phyloP scores from a whole-genome alignment of 768 basidiomycete genomes.

The Tephrocybe rancida region DNA sequence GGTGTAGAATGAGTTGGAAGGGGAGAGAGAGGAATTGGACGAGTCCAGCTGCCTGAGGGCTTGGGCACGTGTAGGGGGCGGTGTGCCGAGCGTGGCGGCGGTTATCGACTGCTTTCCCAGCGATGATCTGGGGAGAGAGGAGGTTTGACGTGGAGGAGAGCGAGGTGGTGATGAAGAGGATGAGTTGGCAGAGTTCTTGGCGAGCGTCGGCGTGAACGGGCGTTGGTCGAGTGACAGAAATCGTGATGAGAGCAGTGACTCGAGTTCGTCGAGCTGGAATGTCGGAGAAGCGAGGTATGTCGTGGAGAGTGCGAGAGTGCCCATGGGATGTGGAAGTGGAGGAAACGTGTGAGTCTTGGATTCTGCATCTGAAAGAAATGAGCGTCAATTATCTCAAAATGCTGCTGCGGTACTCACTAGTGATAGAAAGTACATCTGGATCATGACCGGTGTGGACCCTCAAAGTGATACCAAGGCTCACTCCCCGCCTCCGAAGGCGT shows the following conservation, averaged over 20 bases:
- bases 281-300: slow-evolving; percentile 68
- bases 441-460: slow-evolving; percentile 39
- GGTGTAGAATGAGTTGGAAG: slow-evolving; percentile 20
- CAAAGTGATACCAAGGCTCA: slow-evolving; percentile 49
- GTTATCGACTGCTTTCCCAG: slow-evolving; percentile 8
- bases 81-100: slow-evolving; percentile 3
- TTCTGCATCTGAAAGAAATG: slow-evolving; percentile 38
- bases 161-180: slow-evolving; percentile 22
- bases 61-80: slow-evolving; percentile 14
- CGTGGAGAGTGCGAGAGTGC: slow-evolving; percentile 60
- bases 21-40: slow-evolving; percentile 19
- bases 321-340: slow-evolving; percentile 66
- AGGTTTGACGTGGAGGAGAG: slow-evolving; percentile 28
- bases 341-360: slow-evolving; percentile 65
- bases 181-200: slow-evolving; percentile 50
- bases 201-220: slow-evolving; percentile 71
- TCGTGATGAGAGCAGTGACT: slow-evolving; percentile 72
- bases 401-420: slow-evolving; percentile 12
- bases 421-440: slow-evolving; percentile 20
- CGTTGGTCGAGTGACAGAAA: slow-evolving; percentile 73
- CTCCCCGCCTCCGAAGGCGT: slow-evolving; percentile 50
- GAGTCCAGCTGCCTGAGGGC: slow-evolving; percentile 15
- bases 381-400: slow-evolving; percentile 33
- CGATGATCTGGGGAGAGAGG: slow-evolving; percentile 11
- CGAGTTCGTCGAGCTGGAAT: slow-evolving; percentile 77